phyloP scores from a whole-genome alignment of 2,329 filamentous ascomycete genomes.

The Sporothrix phasma region DNA sequence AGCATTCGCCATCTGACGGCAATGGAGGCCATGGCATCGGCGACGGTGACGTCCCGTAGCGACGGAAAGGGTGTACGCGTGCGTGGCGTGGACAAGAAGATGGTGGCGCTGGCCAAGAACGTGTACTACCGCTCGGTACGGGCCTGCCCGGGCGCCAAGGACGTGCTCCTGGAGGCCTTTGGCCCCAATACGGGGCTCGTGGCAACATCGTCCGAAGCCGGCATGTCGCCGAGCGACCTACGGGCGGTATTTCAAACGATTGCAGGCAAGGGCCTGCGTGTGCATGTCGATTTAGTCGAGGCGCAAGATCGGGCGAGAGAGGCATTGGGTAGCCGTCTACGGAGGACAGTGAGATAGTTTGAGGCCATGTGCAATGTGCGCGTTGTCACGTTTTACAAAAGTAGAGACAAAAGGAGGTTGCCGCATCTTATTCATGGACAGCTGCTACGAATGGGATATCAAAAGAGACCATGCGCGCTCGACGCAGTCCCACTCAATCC shows the following conservation, averaged over 20 bases:
- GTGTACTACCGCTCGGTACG: constrained; percentile 39
- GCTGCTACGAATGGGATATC: background rate
- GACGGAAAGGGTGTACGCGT: constrained; percentile 20
- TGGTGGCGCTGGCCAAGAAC: constrained; percentile 29
- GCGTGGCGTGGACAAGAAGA: constrained; percentile 10
- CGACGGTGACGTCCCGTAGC: constrained; percentile 25
- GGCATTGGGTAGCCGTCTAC: background rate
- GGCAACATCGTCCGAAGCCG: constrained; percentile 28
- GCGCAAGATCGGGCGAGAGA: constrained; percentile 13
- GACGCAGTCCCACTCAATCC: constrained; percentile 42
- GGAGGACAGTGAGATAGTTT: too few relatives aligned
- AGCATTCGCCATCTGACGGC: constrained; percentile 34
- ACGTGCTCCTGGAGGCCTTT: constrained; percentile 43
- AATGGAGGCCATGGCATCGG: constrained; percentile 7
- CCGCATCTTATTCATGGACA: background rate
- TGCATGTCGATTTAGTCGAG: constrained; percentile 19
- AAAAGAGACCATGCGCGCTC: background rate
- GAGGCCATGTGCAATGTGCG: too few relatives aligned
- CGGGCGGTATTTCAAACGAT: constrained; percentile 30
- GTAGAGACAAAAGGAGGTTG: too few relatives aligned
- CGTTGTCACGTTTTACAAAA: too few relatives aligned
- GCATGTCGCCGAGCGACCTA: constrained; percentile 40
- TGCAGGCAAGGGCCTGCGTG: constrained; percentile 17
- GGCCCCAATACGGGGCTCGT: background rate
- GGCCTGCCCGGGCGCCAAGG: constrained; percentile 41